Percentiles rank a stretch among this genome's conserved stretches.
phyloP scores from a whole-genome alignment of 192 early-diverging fungal species.

The Obelidium mucronatum region DNA sequence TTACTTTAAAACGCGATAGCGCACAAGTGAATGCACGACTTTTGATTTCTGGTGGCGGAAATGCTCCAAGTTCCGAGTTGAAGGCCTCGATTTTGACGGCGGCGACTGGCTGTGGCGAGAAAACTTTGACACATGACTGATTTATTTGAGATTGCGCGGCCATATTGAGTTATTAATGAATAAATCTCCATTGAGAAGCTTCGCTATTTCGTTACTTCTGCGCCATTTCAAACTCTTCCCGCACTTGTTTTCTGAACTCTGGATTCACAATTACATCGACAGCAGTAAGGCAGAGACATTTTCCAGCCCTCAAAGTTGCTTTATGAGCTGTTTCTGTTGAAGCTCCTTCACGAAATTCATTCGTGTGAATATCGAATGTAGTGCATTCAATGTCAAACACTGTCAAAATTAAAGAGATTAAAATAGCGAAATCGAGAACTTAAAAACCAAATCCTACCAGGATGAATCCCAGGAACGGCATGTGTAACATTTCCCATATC shows the following conservation, averaged over 20 bases:
- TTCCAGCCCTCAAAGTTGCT: slow-evolving; percentile 28
- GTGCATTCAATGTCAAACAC: slow-evolving; percentile 59
- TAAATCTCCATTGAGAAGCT: neutral
- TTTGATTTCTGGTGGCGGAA: neutral
- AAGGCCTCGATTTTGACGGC: neutral
- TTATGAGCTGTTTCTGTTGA: slow-evolving; percentile 64
- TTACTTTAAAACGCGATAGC: neutral
- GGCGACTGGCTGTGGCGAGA: neutral
- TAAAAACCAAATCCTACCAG: neutral
- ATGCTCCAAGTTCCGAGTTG: neutral
- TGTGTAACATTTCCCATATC: slow-evolving; percentile 82
- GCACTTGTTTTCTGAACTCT: slow-evolving; percentile 10
- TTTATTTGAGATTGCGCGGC: neutral
- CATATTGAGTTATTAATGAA: neutral
- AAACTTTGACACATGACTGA: no score
- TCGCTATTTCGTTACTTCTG: slow-evolving; percentile 2
- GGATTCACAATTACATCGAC: slow-evolving; percentile 26
- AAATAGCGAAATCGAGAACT: neutral
- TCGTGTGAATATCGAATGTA: slow-evolving; percentile 69
- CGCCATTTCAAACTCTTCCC: slow-evolving; percentile 2
- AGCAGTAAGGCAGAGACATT: slow-evolving; percentile 31
- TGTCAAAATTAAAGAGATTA: slow-evolving; percentile 40
- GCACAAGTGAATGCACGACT: slow-evolving; percentile 7
- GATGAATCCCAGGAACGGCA: slow-evolving; percentile 66
- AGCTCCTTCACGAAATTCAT: slow-evolving; percentile 66